Conservation (phyloP, 2,329 filamentous ascomycete genomes). For the Hymenoscyphus repandus region DNA sequence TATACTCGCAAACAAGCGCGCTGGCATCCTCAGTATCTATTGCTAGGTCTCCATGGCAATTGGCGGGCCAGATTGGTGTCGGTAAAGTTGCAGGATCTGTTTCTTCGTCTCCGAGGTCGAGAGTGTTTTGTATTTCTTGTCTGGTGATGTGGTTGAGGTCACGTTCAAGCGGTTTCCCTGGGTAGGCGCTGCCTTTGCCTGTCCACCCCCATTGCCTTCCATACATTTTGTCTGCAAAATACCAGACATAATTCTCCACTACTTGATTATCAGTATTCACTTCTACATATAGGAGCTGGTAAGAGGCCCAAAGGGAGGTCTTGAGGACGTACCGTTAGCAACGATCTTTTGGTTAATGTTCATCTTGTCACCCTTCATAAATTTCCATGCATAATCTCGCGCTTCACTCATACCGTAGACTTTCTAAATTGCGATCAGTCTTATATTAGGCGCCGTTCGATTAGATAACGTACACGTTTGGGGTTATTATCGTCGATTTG, state of each 20-base stretch:
- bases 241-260: background rate
- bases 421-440: background rate
- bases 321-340: background rate
- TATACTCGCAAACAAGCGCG: background rate
- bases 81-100: background rate
- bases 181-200: background rate
- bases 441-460: background rate
- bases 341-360: background rate
- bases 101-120: background rate
- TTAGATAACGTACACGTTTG: background rate
- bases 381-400: background rate
- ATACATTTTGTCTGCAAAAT: background rate
- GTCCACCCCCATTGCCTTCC: background rate
- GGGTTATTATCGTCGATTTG: background rate
- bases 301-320: no score
- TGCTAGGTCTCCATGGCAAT: background rate
- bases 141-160: background rate
- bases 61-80: background rate
- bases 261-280: background rate
- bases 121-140: background rate
- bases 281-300: background rate
- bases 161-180: background rate
- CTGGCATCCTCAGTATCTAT: background rate
- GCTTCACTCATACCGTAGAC: background rate
- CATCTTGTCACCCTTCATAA: background rate